phyloP scores from a whole-genome alignment of 352 stramenopile genomes.

The Lagenidium giganteum region DNA sequence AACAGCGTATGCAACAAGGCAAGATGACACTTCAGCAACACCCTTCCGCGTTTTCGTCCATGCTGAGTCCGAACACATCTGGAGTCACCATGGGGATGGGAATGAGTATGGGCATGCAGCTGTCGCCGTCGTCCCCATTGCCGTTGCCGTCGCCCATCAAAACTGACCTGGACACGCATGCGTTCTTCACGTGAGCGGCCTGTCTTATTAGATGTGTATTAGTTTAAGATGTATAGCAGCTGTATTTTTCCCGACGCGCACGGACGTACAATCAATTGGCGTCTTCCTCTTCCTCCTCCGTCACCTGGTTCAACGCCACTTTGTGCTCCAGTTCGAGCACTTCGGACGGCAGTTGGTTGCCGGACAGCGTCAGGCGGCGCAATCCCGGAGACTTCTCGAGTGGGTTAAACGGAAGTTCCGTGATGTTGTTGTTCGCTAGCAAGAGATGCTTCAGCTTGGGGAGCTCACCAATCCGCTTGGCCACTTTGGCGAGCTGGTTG shows the following conservation, averaged over 20 bases:
- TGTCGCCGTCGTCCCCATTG: conserved; percentile 35
- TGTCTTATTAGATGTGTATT: conserved; percentile 16
- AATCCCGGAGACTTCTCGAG: conserved; percentile 62
- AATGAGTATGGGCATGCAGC: conserved; percentile 2
- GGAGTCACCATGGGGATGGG: too few species aligned
- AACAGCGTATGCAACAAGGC: too few species aligned
- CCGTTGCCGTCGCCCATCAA: conserved; percentile 79
- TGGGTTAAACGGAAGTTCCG: conserved; percentile 75
- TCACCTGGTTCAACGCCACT: conserved; percentile 47
- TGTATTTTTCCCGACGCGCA: conserved; percentile 1
- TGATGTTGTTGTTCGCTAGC: conserved; percentile 81
- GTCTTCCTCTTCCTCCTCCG: conserved; percentile 43
- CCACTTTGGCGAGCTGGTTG: conserved; percentile 78
- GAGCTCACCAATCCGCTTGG: conserved; percentile 77
- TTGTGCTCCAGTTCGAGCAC: conserved; percentile 60
- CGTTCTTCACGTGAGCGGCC: conserved; percentile 71
- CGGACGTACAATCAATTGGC: conserved; percentile 12
- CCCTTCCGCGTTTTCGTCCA: too few species aligned
- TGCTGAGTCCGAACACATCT: too few species aligned
- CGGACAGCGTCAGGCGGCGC: conserved; percentile 72
- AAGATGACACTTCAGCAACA: too few species aligned
- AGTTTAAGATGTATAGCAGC: too few species aligned
- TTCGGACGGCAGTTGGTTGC: conserved; percentile 58
- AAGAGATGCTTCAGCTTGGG: conserved; percentile 77
- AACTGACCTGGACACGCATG: conserved; percentile 77